Base-by-base conservation (phyloP, 2,329 filamentous ascomycete species). In the Kalmusia sp. region DNA sequence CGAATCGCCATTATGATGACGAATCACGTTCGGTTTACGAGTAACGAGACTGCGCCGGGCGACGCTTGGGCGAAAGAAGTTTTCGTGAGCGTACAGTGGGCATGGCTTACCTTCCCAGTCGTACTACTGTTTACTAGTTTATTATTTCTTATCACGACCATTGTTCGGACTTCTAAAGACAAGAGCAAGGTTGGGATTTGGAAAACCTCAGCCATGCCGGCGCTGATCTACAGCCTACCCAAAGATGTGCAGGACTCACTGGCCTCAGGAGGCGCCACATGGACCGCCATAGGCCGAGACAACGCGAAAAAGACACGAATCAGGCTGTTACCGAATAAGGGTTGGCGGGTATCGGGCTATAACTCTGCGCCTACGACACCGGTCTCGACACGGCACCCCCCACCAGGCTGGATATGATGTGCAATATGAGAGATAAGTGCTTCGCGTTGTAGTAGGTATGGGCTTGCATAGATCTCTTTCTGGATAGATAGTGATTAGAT, bases 151-250 rank as follows among this genome's bases (percentile, higher is more conserved):
- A 44, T 63, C 1, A 45, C 49, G 0, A 72, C 70, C 0, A 67
- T 72, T 0, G 21, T 57, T 3, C 63, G 59, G 27, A 70, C 60
- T 2, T 59, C 64, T 0, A 53, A 45, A 4, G 58, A 62, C 7
- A 38, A 50, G 2, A 15, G 25, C 2, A 46, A 58, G 1, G 33
- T 24, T 14, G 49, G 11, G 0, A 30, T 68, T 1, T 73, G 68
- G 69, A 73, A 73, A 22, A 72, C 61, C 1, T 72, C 70, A 4
- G 57, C 68, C 0, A 65, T 72, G 59, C 65, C 70, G 0, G 56
- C 64, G 1, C 51, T 72, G 0, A 59, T 70, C 1, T 69, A 71
- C 24, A 54, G 68, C 2, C 31, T 70, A 1, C 64, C 64, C 1
- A 52, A 63, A 8, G 63, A 67, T 1, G 49, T 58, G 0, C 61